Base-by-base conservation (phyloP, 345 rosid species). In the Rubroshorea leprosula region DNA sequence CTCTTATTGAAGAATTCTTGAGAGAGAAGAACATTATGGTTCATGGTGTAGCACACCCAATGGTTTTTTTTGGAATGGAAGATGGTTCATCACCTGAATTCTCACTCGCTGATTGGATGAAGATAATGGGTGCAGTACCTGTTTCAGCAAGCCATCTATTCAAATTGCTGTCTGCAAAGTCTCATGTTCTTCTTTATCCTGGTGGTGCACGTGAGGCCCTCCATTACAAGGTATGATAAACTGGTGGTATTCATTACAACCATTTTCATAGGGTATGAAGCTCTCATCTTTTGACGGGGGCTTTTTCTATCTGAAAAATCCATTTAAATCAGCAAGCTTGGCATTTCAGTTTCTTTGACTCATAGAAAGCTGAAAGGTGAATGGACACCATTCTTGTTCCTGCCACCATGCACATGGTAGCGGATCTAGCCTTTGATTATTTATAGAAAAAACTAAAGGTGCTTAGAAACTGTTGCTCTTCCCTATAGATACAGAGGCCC, bases 1-100 rank as follows among this genome's bases (percentile, higher is more conserved):
- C 87, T 52, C 67, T 89, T 55, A 66, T 62, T 5, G 87, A 77
- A 62, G 73, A 77, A 48, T 77, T 86, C 64, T 41, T 82, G 48
- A 75, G 64, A 61, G 74, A 79, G 63, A 89, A 80, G 66, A 83
- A 83, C 25, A 57, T 82, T 53, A 43, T 77, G 64, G 70, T 72
- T 17, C 80, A 76, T 17, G 94, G 86, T 10, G 8, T 89, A 38
- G 82, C 89, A 2, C 97, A 89, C 76, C 91, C 84, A 5, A 23
- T 12, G 47, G 23, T 89, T 10, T 84, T 78, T 62, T n/a, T 9
- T 5, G 60, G 59, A 27, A 65, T 20, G 31, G 4, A 23, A 12
- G 76, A 72, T 25, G 22, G 17, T 35, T 43, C 64, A 17, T 55
- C 38, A 1, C 41, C 41, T 44, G 47, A 44, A 2, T 13, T 44